These are phyloP conservation scores for Colletotrichum simmondsii DNA, from an alignment of 2,329 filamentous ascomycete genomes.

Conservation along the genomic window DNA sequence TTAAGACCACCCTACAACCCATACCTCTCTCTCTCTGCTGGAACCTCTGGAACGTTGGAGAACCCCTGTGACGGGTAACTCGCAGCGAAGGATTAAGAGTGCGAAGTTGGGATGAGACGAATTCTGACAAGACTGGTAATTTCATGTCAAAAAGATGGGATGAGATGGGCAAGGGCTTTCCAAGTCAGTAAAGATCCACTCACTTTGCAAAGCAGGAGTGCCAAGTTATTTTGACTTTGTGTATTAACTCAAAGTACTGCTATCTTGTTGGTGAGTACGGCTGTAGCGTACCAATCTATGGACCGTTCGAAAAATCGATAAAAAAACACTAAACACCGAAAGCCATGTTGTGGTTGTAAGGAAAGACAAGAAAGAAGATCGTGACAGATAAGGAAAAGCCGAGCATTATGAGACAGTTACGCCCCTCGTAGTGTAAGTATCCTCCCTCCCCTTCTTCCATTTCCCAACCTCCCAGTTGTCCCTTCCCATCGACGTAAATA, in stretches of 20 bases:
- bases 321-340: constrained; percentile 24
- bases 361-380: constrained; percentile 15
- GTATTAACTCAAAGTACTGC: constrained; percentile 28
- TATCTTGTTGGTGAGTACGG: constrained; percentile 24
- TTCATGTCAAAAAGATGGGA: not conserved
- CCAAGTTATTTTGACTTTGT: constrained; percentile 19
- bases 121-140: not conserved
- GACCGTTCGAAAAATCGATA: constrained; percentile 12
- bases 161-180: not conserved
- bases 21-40: not conserved
- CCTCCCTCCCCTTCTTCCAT: not conserved
- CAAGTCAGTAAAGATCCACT: no score
- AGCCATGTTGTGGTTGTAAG: constrained; percentile 27
- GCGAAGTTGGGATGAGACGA: not conserved
- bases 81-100: not conserved
- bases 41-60: not conserved
- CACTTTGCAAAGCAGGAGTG: not conserved
- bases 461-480: not conserved
- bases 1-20: not conserved
- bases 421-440: constrained; percentile 14
- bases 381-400: constrained; percentile 18
- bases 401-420: constrained; percentile 27
- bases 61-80: not conserved
- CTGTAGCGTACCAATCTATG: constrained; percentile 33
- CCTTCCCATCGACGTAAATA: constrained; percentile 3